Evolutionary conservation across 2,329 filamentous ascomycete genomes (phyloP).

Genomic region (Aspergillus thermomutatus): DNA sequence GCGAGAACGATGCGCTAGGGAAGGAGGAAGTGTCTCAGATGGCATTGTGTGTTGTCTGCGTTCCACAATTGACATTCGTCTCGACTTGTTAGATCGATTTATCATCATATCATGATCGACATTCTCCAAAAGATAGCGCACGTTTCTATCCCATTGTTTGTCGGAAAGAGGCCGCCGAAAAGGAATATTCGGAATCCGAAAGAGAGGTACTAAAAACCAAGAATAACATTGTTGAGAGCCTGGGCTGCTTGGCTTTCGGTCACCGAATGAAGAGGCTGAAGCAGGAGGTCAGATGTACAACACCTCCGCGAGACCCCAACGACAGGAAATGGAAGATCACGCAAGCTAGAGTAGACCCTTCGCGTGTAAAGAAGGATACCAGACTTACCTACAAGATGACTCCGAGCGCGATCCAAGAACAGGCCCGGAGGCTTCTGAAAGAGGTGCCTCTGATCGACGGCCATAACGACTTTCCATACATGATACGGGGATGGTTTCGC

Average conservation of each 20-base stretch:
- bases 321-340: too few relatives aligned
- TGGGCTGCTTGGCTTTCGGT: not conserved
- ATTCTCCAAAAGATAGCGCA: too few relatives aligned
- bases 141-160: too few relatives aligned
- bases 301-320: too few relatives aligned
- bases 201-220: not conserved
- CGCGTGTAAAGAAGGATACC: too few relatives aligned
- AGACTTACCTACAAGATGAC: not conserved
- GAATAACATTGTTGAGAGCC: too few relatives aligned
- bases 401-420: not conserved
- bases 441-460: not conserved
- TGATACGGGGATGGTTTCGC: not conserved
- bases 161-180: too few relatives aligned
- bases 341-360: too few relatives aligned
- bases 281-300: too few relatives aligned
- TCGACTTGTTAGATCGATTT: too few relatives aligned
- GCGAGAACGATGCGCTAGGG: not conserved
- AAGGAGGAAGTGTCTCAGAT: not conserved
- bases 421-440: not conserved
- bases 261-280: not conserved
- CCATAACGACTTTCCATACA: not conserved
- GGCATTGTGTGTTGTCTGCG: not conserved
- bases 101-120: too few relatives aligned
- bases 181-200: not conserved
- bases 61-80: too few relatives aligned